Percentiles rank a stretch among this genome's conserved stretches.
These are phyloP conservation scores for Panicum hallii DNA, from an alignment of 202 grass and related monocot species.

Conservation along the genomic window DNA sequence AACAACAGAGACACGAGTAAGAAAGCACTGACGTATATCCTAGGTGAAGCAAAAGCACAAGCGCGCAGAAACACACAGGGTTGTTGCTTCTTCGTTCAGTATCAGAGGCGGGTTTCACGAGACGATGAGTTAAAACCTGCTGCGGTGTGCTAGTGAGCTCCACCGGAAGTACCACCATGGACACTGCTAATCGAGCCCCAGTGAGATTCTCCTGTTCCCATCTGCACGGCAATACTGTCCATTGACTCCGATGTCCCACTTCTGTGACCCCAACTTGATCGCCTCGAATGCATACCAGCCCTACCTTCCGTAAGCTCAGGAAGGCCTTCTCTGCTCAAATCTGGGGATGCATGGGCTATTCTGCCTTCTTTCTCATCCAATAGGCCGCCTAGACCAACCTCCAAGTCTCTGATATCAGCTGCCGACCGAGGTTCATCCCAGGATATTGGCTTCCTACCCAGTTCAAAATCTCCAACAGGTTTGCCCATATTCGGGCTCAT, in stretches of 20 bases:
- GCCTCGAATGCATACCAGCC: constrained; percentile 61
- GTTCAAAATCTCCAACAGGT: constrained; percentile 77
- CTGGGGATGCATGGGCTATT: constrained; percentile 66
- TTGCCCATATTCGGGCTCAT: constrained; percentile 98
- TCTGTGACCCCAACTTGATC: constrained; percentile 75
- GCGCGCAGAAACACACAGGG: not conserved
- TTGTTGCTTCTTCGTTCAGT: constrained; percentile 26
- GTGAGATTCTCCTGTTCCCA: constrained; percentile 48
- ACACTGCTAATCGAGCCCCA: constrained; percentile 55
- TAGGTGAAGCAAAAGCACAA: constrained; percentile 27
- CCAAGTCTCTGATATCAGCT: constrained; percentile 78
- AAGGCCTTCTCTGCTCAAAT: constrained; percentile 67
- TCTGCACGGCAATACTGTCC: constrained; percentile 52
- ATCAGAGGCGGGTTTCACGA: constrained; percentile 36
- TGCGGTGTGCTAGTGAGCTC: constrained; percentile 38
- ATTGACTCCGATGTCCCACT: constrained; percentile 64
- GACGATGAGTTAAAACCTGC: not conserved
- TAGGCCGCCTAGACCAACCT: constrained; percentile 62
- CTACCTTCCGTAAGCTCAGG: constrained; percentile 62
- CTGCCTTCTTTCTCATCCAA: constrained; percentile 82
- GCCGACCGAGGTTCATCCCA: constrained; percentile 86
- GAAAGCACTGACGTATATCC: constrained; percentile 34
- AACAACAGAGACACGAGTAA: constrained; percentile 11
- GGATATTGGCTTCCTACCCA: constrained; percentile 83
- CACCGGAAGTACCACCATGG: constrained; percentile 56